phyloP scores from a whole-genome alignment of 768 basidiomycete genomes.

The Termitomyces sp. region DNA sequence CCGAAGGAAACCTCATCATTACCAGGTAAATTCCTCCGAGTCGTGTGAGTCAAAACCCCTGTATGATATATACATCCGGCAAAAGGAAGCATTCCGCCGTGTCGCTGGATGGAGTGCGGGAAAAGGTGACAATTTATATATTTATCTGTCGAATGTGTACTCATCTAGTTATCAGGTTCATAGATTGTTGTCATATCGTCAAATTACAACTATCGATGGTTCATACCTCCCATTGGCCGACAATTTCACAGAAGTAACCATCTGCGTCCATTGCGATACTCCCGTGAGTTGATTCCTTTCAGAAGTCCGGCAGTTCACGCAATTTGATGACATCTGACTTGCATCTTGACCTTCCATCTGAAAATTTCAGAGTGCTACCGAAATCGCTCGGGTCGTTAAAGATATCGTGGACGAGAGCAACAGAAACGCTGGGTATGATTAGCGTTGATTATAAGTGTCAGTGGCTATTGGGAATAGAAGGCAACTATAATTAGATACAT shows the following conservation, averaged over 20 bases:
- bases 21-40: conserved; percentile 45
- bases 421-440: not conserved
- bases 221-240: conserved; percentile 40
- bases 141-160: not conserved
- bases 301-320: no score
- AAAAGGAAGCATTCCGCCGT: conserved; percentile 52
- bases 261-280: conserved; percentile 67
- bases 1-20: conserved; percentile 57
- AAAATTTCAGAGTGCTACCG: conserved; percentile 7
- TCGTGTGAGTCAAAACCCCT: not conserved
- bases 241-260: conserved; percentile 50
- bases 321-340: not conserved
- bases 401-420: not conserved
- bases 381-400: conserved; percentile 4
- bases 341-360: no score
- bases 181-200: conserved; percentile 39
- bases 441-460: no score
- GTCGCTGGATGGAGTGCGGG: conserved; percentile 36
- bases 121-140: conserved; percentile 34
- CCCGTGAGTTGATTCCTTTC: conserved; percentile 39
- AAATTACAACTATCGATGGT: conserved; percentile 48
- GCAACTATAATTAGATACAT: no score
- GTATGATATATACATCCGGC: not conserved
- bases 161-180: conserved; percentile 32
- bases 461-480: no score